Base-by-base conservation (phyloP, 1,284 basidiomycete genomes). In the Apiotrichum domesticum region DNA sequence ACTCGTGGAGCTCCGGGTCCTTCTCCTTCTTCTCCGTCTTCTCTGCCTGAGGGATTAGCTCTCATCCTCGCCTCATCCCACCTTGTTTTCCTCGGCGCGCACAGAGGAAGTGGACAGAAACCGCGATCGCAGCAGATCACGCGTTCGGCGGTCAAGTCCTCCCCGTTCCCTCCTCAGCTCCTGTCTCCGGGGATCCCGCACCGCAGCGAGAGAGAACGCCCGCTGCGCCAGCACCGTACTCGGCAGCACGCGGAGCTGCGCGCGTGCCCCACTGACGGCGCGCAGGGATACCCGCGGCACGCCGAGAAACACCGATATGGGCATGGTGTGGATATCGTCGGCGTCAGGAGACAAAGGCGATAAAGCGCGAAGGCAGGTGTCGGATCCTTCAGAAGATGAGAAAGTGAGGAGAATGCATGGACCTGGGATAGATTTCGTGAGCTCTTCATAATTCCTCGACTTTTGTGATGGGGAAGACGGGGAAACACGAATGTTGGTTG, bases 1-100 rank as follows among this genome's bases (percentile, higher is more conserved):
- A 94, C 78, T 98, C 95, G 52, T 81, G 80, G 1, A 82, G 67
- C 42, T 75, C 68, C 9, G 34, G 50, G 9, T 45, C 46, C 32
- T 50, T 39, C 10, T 49, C 42, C 10, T 8, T 13, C 47, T 49
- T 49, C 15, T 49, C 21, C 13, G 47, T n/a, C 47, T 49, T 35
- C 21, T 21, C 21, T 21, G 21, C 21, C 21, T 21, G 21, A 21
- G 21, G 15, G 6, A 7, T 8, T 29, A 2, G 11, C 33, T 10
- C 8, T 29, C 37, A 13, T 39, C 8, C 37, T 8, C 13, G 11
- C 21, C 4, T 9, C 5, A 37, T n/a, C 47, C 10, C 21, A 49
- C 47, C 47, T 49, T 3, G 3, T 49, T 49, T 35, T 45, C 15
- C 29, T 13, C 46, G 15, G 21, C 10, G 13, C 35, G 15, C 4